Base-by-base conservation (phyloP, 768 basidiomycete species). In the Boletellus emodensis region DNA sequence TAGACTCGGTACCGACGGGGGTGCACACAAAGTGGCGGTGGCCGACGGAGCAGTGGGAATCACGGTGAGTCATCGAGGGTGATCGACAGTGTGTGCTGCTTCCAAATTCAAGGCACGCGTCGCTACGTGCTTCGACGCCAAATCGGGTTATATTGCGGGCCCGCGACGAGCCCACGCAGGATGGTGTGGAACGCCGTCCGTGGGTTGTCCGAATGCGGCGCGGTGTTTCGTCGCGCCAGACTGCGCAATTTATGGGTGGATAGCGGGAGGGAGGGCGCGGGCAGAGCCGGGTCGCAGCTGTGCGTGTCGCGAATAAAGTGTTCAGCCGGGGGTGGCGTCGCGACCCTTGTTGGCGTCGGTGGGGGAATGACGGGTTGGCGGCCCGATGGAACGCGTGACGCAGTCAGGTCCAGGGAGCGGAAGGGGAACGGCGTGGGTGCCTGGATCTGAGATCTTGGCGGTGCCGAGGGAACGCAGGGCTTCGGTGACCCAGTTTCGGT, bases 361-460 rank as follows among this genome's bases (percentile, higher is more conserved):
- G 60, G 52, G 43, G 30, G 30, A 38, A 15, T 9, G 48, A 48
- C 48, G 48, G 60, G 57, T 22, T 12, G 57, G 60, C 61, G 61
- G 61, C 35, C 61, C 61, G 61, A 40, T 30, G 34, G 40, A 1
- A 15, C 48, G 47, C 52, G 48, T 53, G 56, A 40, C 26, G 42
- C 43, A 43, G 46, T 35, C 51, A 46, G 51, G 46, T 17, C 54
- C 58, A 30, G 30, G 30, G 11, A 11, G 9, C 9, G 30, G 11
- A 30, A 11, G 30, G 30, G 30, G 11, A 30, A 30, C 30, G 30
- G 30, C 30, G 30, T 44, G 46, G 64, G 75, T 65, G 44, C 57
- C 63, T 68, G 52, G 60, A 68, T 68, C 70, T 58, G 59, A 18
- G 63, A 74, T 76, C 74, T 71, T 73, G 72, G 74, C 76, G 75